phyloP scores from a whole-genome alignment of 2,329 filamentous ascomycete genomes.

The Davidsoniella eucalypti region DNA sequence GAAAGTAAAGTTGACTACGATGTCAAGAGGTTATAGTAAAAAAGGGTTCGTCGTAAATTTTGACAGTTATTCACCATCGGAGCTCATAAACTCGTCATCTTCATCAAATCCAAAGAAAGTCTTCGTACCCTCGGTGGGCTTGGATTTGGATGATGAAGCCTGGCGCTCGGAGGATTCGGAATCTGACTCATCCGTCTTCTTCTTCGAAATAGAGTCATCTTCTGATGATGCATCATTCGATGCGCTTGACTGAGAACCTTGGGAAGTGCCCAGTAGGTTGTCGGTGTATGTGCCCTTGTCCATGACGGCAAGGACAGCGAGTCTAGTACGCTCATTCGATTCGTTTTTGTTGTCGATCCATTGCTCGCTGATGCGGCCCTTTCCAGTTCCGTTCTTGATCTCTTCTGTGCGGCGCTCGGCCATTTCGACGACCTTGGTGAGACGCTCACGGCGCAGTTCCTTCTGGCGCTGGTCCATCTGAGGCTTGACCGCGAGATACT shows the following conservation, averaged over 20 bases:
- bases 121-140: constrained; percentile 22
- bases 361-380: constrained; percentile 63
- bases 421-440: constrained; percentile 75
- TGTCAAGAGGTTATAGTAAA: too few relatives aligned
- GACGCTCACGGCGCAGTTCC: constrained; percentile 66
- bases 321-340: constrained; percentile 63
- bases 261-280: constrained; percentile 37
- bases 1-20: too few relatives aligned
- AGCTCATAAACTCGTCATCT: constrained; percentile 59
- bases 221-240: constrained; percentile 17
- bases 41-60: not conserved
- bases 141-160: constrained; percentile 18
- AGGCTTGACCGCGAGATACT: constrained; percentile 88
- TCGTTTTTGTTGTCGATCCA: constrained; percentile 96
- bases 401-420: constrained; percentile 74
- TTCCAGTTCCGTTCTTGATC: constrained; percentile 50
- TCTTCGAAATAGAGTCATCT: constrained; percentile 16
- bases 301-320: constrained; percentile 57
- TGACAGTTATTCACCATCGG: constrained; percentile 27
- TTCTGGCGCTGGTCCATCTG: constrained; percentile 94
- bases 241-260: constrained; percentile 27
- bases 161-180: not conserved
- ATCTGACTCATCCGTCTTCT: constrained; percentile 15
- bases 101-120: constrained; percentile 66
- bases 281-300: constrained; percentile 46